A percentile compares a stretch with the other conserved stretches of the same genome.
These are phyloP conservation scores for Camillea tinctor DNA, from an alignment of 2,329 filamentous ascomycete genomes.

Conservation along the genomic window DNA sequence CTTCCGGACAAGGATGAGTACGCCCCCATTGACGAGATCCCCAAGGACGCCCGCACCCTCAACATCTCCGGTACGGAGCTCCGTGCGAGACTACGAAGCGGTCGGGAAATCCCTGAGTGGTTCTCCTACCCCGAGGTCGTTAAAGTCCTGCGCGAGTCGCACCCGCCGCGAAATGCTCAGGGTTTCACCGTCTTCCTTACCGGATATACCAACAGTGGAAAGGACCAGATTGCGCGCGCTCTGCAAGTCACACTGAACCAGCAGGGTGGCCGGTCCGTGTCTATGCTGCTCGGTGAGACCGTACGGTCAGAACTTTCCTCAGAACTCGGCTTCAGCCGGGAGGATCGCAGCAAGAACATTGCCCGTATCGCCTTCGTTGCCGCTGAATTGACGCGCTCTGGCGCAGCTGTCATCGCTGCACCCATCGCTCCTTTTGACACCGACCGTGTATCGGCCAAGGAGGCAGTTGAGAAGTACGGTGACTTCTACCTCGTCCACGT, in stretches of 20 bases:
- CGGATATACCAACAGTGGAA: slow-evolving; percentile 93
- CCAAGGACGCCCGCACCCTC: slow-evolving; percentile 77
- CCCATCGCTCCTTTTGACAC: slow-evolving; percentile 92
- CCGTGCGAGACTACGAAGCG: slow-evolving; percentile 83
- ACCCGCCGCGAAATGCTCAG: slow-evolving; percentile 86
- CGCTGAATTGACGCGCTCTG: slow-evolving; percentile 87
- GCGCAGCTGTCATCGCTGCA: slow-evolving; percentile 91
- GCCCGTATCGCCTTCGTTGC: slow-evolving; percentile 95
- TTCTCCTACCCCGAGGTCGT: slow-evolving; percentile 99
- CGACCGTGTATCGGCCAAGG: slow-evolving; percentile 73
- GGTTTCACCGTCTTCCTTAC: slow-evolving; percentile 99
- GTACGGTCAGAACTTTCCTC: slow-evolving; percentile 90
- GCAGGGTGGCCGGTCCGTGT: slow-evolving; percentile 92
- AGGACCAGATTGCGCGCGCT: slow-evolving; percentile 93
- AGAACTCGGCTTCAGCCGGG: slow-evolving; percentile 90
- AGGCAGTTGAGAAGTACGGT: slow-evolving; percentile 83
- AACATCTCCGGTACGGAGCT: slow-evolving; percentile 91
- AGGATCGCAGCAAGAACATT: slow-evolving; percentile 94
- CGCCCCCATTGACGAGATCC: slow-evolving; percentile 86
- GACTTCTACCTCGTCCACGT: slow-evolving; percentile 96
- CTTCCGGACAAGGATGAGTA: slow-evolving; percentile 97
- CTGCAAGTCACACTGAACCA: slow-evolving; percentile 97
- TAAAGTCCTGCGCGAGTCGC: slow-evolving; percentile 91
- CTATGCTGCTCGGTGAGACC: slow-evolving; percentile 91
- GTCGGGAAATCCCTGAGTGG: slow-evolving; percentile 96